phyloP scores from a whole-genome alignment of 1,284 basidiomycete species.

The Tilletia caries region DNA sequence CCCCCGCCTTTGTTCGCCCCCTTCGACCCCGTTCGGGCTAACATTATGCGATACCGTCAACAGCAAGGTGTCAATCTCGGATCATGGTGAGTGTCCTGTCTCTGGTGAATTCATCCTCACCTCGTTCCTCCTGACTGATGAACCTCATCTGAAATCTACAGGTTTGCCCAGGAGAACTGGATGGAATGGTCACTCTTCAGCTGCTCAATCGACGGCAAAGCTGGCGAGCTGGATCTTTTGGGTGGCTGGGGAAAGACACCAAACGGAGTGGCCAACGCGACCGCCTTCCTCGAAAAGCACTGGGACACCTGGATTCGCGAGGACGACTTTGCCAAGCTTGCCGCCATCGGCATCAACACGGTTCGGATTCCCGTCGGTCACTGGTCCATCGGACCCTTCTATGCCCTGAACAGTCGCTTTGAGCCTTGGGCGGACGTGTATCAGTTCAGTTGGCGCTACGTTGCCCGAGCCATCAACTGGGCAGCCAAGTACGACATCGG shows the following conservation, averaged over 20 bases:
- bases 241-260: slow-evolving; percentile 61
- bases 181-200: slow-evolving; percentile 69
- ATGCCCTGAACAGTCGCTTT: slow-evolving; percentile 62
- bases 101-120: background rate
- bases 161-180: slow-evolving; percentile 76
- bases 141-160: slow-evolving; percentile 34
- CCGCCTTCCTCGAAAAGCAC: slow-evolving; percentile 63
- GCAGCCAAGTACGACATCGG: slow-evolving; percentile 66
- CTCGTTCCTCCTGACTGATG: background rate
- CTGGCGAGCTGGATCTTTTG: slow-evolving; percentile 58
- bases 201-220: slow-evolving; percentile 62
- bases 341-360: slow-evolving; percentile 53
- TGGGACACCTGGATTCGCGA: slow-evolving; percentile 60
- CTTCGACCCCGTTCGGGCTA: slow-evolving; percentile 46
- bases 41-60: slow-evolving; percentile 47
- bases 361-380: slow-evolving; percentile 54
- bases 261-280: slow-evolving; percentile 57
- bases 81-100: slow-evolving; percentile 25
- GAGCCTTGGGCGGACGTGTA: slow-evolving; percentile 64
- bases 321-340: slow-evolving; percentile 55
- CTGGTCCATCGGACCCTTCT: slow-evolving; percentile 55
- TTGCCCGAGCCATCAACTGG: slow-evolving; percentile 67
- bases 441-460: slow-evolving; percentile 62
- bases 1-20: slow-evolving; percentile 35
- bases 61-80: slow-evolving; percentile 46